Base-by-base conservation (phyloP, 805 yeast genomes). In the Metschnikowia cubensis region DNA sequence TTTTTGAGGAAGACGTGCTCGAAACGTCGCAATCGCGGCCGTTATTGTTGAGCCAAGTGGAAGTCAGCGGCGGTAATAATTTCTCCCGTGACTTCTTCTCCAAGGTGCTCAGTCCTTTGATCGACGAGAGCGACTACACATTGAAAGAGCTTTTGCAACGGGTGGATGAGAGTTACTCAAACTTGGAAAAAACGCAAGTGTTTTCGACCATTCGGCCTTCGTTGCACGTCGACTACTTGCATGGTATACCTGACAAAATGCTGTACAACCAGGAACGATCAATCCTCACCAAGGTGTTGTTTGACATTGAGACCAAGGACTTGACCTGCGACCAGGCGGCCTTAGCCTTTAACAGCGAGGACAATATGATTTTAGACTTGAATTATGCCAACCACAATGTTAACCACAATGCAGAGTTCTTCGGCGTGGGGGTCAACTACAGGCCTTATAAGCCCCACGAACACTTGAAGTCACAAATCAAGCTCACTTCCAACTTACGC, bases 391-490 rank as follows among this genome's bases (percentile, higher is more conserved):
- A 73, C 60, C 68, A 68, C 54, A 71, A 73, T 55, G 70, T 73
- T 60, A 49, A 82, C 83, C 62, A 66, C 70, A 58, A 82, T 73
- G 67, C 82, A 60, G 69, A 71, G 77, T 22, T 71, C 74, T 54
- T 90, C 81, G 45, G 64, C 75, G 39, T 77, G 68, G 61, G 70
- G 54, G 67, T 76, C 68, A 43, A 71, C 75, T 50, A 68, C 71
- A 62, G 81, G 79, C 85, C 77, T 63, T 59, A 73, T 75, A 57
- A 86, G 79, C 68, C 71, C 56, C 54, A 71, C 69, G 75, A 73
- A 54, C 73, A 66, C 53, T 61, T 74, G 69, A 51, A 73, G 66
- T 49, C 87, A 78, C 54, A 66, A 71, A 61, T 71, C 59, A 59
- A 68, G 61, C 54, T 72, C 63, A 71, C 62, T 64, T 79, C 62